Percentiles rank a stretch among this genome's conserved stretches.
Evolutionary conservation across 2,329 filamentous ascomycete genomes (phyloP).

Genomic region (Venturia carpophila): DNA sequence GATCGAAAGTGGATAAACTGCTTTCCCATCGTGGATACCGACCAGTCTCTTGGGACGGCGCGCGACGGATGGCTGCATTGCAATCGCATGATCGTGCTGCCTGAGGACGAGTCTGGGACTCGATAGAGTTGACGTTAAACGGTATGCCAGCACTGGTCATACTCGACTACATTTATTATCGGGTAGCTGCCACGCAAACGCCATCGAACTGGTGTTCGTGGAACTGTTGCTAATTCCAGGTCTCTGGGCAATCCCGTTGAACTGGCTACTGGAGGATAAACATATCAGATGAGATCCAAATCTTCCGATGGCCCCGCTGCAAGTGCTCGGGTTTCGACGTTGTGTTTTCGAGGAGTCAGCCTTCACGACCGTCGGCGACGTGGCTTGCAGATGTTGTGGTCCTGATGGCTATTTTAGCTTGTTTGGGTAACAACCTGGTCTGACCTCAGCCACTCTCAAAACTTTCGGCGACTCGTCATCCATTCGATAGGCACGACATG

Average conservation of each 20-base stretch:
- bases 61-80: conserved; percentile 6
- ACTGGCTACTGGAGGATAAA: not conserved
- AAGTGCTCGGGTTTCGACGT: not conserved
- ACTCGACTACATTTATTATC: conserved; percentile 8
- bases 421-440: not conserved
- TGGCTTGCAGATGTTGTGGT: conserved; percentile 1
- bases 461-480: not conserved
- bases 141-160: not conserved
- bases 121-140: conserved; percentile 9
- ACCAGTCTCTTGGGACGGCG: not conserved
- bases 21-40: not conserved
- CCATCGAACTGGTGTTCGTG: conserved; percentile 9
- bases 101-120: not conserved
- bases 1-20: not conserved
- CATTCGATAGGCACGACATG: not conserved
- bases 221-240: conserved; percentile 9
- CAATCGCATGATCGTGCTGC: conserved; percentile 7
- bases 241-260: not conserved
- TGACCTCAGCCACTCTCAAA: not conserved
- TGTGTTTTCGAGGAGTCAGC: not conserved
- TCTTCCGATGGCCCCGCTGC: conserved; percentile 1
- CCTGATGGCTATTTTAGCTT: not conserved
- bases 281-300: not conserved
- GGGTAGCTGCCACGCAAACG: not conserved
- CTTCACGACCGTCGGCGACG: not conserved